Percentiles rank a stretch among this genome's conserved stretches.
Evolutionary conservation across 495 filamentous ascomycete genomes (phyloP).

Genomic region (Neurospora terricola): DNA sequence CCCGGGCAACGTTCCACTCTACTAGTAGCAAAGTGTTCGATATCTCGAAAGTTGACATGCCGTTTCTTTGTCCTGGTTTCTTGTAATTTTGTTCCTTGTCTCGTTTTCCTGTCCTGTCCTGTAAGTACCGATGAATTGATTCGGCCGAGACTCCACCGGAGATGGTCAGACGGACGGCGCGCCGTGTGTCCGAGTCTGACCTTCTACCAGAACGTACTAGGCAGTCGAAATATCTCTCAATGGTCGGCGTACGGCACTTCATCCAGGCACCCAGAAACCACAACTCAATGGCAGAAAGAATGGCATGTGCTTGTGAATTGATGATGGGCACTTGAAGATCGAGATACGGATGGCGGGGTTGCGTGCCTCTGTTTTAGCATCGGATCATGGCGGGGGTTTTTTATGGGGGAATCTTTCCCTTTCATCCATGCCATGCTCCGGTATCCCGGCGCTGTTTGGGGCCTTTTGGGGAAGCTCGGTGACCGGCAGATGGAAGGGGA

Average conservation of each 20-base stretch:
- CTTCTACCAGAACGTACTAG: neutral
- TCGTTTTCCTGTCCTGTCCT: neutral
- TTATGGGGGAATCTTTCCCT: neutral
- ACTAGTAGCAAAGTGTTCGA: neutral
- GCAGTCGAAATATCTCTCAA: neutral
- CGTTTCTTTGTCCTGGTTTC: neutral
- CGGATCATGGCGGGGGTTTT: neutral
- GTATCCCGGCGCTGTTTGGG: neutral
- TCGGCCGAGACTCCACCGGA: neutral
- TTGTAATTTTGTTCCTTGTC: neutral
- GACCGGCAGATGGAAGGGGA: neutral
- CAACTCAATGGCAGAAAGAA: neutral
- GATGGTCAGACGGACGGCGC: neutral
- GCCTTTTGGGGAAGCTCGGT: neutral
- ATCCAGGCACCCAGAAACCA: neutral
- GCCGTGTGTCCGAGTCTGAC: neutral
- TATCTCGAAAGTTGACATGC: neutral
- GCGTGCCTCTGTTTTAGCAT: neutral
- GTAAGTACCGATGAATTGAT: neutral
- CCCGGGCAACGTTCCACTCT: neutral
- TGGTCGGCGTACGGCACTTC: neutral
- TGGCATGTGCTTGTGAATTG: neutral
- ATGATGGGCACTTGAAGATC: neutral
- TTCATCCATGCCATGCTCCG: neutral
- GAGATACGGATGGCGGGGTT: neutral